These are phyloP conservation scores for Ascosphaera acerosa DNA, from an alignment of 2,329 filamentous ascomycete species.

Conservation along the genomic window DNA sequence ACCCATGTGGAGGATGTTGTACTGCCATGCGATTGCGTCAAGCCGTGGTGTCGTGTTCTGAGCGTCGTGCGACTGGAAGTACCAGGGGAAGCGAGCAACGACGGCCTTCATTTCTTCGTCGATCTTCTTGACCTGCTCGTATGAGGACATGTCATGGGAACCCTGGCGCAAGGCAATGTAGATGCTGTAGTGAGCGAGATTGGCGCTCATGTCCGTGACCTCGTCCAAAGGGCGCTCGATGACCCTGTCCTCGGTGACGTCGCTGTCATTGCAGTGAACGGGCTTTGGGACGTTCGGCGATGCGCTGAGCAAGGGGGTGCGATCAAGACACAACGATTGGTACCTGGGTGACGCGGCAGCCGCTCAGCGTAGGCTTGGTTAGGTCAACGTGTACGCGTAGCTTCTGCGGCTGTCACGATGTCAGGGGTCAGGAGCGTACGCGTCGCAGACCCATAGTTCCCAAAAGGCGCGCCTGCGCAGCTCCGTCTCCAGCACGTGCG, in stretches of 20 bases:
- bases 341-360: no score
- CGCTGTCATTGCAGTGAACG: conserved; percentile 8
- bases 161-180: conserved; percentile 7
- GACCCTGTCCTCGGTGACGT: conserved; percentile 7
- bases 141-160: conserved; percentile 6
- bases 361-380: no score
- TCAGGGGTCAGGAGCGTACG: no score
- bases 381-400: no score
- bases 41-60: conserved; percentile 4
- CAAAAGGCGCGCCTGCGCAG: conserved; percentile 9
- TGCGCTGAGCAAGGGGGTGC: conserved; percentile 8
- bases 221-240: conserved; percentile 6
- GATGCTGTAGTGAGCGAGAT: conserved; percentile 6
- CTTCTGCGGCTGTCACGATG: no score
- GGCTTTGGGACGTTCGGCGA: conserved; percentile 8
- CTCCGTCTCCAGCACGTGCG: conserved; percentile 7
- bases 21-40: conserved; percentile 8
- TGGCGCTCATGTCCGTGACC: conserved; percentile 8
- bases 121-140: conserved; percentile 7
- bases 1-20: conserved; percentile 8
- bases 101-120: conserved; percentile 7
- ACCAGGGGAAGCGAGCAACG: conserved; percentile 8
- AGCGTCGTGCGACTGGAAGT: conserved; percentile 6
- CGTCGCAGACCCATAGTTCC: conserved; percentile 8
- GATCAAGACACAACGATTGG: conserved; percentile 9